These are phyloP conservation scores for Acaromyces ingoldii DNA, from an alignment of 1,284 basidiomycete species.

Conservation along the genomic window DNA sequence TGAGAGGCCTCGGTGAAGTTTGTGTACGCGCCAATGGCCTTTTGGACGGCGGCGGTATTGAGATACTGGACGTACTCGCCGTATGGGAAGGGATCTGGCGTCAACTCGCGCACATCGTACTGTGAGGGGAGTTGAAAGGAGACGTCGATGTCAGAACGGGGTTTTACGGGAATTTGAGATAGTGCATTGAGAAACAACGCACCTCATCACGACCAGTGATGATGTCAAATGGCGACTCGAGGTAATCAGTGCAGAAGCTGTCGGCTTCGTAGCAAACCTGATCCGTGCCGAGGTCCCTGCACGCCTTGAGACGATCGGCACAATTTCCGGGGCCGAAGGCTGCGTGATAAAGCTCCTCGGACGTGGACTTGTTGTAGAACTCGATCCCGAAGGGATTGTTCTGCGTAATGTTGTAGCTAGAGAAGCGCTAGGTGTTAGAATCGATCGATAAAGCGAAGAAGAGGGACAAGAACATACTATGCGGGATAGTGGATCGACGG, in stretches of 20 bases:
- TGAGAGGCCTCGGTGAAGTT: slow-evolving; percentile 28
- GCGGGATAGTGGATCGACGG: too few relatives aligned
- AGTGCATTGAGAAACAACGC: too few relatives aligned
- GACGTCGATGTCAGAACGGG: too few relatives aligned
- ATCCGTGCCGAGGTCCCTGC: slow-evolving; percentile 18
- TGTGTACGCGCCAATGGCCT: slow-evolving; percentile 31
- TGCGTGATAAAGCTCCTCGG: slow-evolving; percentile 22
- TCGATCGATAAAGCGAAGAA: too few relatives aligned
- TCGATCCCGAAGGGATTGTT: slow-evolving; percentile 16
- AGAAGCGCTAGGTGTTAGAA: too few relatives aligned
- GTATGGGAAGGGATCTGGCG: slow-evolving; percentile 37
- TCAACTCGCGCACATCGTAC: slow-evolving; percentile 32
- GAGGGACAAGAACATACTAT: too few relatives aligned
- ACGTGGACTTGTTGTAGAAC: slow-evolving; percentile 21
- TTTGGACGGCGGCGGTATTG: slow-evolving; percentile 21
- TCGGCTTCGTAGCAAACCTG: slow-evolving; percentile 33
- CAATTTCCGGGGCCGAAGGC: slow-evolving; percentile 32
- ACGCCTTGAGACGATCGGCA: slow-evolving; percentile 29
- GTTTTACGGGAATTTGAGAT: too few relatives aligned
- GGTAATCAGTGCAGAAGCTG: slow-evolving; percentile 23
- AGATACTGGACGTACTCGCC: slow-evolving; percentile 29
- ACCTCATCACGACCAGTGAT: slow-evolving; percentile 29
- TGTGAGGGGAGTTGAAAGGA: too few relatives aligned
- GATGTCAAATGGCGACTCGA: slow-evolving; percentile 23
- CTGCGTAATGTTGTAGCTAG: too few relatives aligned